These are phyloP conservation scores for Kodamaea neixiangensis DNA, from an alignment of 805 yeast genomes.

Conservation along the genomic window DNA sequence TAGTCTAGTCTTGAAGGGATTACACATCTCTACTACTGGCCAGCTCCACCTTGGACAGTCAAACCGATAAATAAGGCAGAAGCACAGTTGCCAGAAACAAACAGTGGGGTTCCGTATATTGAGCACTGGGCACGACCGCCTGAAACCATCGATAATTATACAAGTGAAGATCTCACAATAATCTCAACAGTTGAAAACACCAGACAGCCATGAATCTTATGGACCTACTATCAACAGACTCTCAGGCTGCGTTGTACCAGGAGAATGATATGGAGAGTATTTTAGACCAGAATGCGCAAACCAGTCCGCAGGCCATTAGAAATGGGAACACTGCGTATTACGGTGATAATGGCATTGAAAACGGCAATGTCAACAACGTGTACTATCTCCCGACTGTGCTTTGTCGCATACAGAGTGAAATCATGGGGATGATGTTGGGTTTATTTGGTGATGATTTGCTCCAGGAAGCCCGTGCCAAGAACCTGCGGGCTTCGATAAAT, in stretches of 20 bases:
- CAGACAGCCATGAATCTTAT: conserved; percentile 34
- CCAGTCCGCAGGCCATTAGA: background rate
- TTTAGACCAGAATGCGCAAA: conserved; percentile 7
- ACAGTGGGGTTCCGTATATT: background rate
- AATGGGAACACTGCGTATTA: conserved; percentile 3
- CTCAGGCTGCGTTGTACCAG: conserved; percentile 23
- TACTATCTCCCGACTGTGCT: conserved; percentile 38
- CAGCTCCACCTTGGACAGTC: background rate
- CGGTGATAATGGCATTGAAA: conserved; percentile 17
- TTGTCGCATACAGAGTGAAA: conserved; percentile 35
- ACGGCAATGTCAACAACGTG: conserved; percentile 19
- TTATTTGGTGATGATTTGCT: conserved; percentile 30
- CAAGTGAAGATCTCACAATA: background rate
- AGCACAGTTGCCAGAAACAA: background rate
- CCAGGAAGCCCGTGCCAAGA: conserved; percentile 22
- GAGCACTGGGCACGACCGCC: conserved; percentile 1
- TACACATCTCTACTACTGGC: background rate
- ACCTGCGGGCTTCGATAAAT: conserved; percentile 37
- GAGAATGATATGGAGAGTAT: conserved; percentile 11
- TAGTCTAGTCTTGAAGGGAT: background rate
- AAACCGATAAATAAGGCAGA: too few relatives aligned
- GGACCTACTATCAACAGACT: conserved; percentile 40
- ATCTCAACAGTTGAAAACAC: background rate
- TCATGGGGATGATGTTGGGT: conserved; percentile 33
- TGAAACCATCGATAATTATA: conserved; percentile 1